These are phyloP conservation scores for Globisporangium cederbergense DNA, from an alignment of 352 stramenopile species.

Conservation along the genomic window DNA sequence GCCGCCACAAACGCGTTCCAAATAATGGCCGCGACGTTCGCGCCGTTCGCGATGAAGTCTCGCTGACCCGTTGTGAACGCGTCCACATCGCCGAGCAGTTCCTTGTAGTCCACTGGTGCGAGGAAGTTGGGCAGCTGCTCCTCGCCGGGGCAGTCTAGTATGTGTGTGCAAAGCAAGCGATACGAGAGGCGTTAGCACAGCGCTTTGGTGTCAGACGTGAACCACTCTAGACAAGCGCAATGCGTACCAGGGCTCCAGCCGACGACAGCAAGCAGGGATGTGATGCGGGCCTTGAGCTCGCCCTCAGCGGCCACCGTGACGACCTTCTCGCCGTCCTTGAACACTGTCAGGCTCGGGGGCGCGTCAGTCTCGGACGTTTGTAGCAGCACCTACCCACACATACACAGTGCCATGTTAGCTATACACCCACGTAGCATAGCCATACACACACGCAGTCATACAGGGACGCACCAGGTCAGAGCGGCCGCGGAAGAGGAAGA, in stretches of 20 bases:
- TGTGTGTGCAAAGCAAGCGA: neutral
- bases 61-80: constrained; percentile 63
- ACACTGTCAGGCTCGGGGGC: constrained; percentile 41
- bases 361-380: constrained; percentile 31
- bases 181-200: neutral
- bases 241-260: constrained; percentile 54
- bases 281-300: constrained; percentile 49
- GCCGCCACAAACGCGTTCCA: constrained; percentile 75
- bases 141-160: constrained; percentile 58
- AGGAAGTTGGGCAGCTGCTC: constrained; percentile 57
- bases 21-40: constrained; percentile 79
- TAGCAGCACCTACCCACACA: constrained; percentile 33
- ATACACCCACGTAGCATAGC: neutral
- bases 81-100: constrained; percentile 55
- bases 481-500: constrained; percentile 61
- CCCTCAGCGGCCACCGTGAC: constrained; percentile 36
- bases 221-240: too few relatives aligned
- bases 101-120: constrained; percentile 56
- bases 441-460: neutral
- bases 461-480: constrained; percentile 46
- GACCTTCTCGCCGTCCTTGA: constrained; percentile 41
- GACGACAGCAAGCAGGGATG: constrained; percentile 43
- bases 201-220: neutral
- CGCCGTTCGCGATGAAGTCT: constrained; percentile 76
- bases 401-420: neutral